Conservation (phyloP, 306 rosid species). For the Acacia crassicarpa region DNA sequence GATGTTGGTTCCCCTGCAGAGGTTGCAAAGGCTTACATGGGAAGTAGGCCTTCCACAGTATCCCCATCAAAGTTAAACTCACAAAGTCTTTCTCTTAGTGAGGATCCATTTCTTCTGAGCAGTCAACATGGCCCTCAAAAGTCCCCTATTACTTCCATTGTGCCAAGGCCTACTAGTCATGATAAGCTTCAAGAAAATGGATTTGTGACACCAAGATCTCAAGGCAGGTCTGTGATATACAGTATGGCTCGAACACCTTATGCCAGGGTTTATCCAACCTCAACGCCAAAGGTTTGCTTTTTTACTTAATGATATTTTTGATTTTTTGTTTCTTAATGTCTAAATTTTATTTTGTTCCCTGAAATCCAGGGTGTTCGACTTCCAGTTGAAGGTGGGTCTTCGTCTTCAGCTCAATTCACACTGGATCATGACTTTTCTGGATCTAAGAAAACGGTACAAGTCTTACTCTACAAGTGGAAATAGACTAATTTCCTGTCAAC, state of each 20-base stretch:
- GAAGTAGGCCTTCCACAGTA: constrained; percentile 63
- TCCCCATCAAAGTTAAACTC: constrained; percentile 57
- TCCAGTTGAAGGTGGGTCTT: constrained; percentile 48
- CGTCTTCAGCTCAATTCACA: constrained; percentile 56
- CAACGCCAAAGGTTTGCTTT: constrained; percentile 60
- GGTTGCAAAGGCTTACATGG: constrained; percentile 96
- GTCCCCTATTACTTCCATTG: constrained; percentile 48
- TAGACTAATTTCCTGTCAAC: constrained; percentile 1
- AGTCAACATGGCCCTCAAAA: constrained; percentile 44
- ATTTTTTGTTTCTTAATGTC: constrained; percentile 2
- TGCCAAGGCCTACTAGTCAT: constrained; percentile 55
- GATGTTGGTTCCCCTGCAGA: constrained; percentile 84
- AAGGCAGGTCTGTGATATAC: constrained; percentile 87
- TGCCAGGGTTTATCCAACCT: constrained; percentile 54
- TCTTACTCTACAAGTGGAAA: constrained; percentile 12
- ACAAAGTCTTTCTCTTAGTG: constrained; percentile 40
- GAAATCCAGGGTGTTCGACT: constrained; percentile 48
- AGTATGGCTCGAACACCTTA: constrained; percentile 88
- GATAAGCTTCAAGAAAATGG: constrained; percentile 48
- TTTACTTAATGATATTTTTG: constrained; percentile 4
- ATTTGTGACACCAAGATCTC: constrained; percentile 72
- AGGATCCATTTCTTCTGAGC: constrained; percentile 39
- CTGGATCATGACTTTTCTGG: constrained; percentile 56
- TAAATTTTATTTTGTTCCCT: constrained; percentile 24
- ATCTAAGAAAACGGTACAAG: constrained; percentile 61